Conservation (phyloP, 2,329 filamentous ascomycete genomes). For the Juglanconis oblonga region DNA sequence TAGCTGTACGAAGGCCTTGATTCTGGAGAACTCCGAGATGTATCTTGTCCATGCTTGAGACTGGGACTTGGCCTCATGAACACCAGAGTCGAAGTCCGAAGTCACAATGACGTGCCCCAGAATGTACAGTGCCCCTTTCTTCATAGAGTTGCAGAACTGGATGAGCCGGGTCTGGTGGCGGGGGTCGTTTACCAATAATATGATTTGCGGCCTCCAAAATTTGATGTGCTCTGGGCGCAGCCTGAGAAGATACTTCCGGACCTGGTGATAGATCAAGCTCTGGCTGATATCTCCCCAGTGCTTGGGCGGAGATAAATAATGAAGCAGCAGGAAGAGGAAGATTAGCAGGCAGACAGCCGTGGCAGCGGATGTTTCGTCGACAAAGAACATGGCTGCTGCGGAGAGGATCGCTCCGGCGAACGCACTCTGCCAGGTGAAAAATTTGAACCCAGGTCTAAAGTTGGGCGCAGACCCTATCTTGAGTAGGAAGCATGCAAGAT, state of each 20-base stretch:
- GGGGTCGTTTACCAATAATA: constrained; percentile 79
- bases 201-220: constrained; percentile 87
- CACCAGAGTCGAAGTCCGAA: constrained; percentile 73
- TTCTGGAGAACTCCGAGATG: constrained; percentile 75
- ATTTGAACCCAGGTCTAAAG: constrained; percentile 83
- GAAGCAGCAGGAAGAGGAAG: constrained; percentile 78
- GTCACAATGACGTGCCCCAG: constrained; percentile 86
- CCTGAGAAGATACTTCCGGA: constrained; percentile 82
- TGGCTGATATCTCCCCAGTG: constrained; percentile 89
- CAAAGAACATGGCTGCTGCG: constrained; percentile 83
- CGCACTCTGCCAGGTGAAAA: constrained; percentile 85
- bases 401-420: constrained; percentile 72
- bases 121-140: constrained; percentile 83
- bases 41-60: constrained; percentile 83
- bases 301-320: constrained; percentile 82
- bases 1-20: constrained; percentile 88
- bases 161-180: constrained; percentile 80
- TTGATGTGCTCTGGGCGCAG: constrained; percentile 86
- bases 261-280: constrained; percentile 81
- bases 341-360: constrained; percentile 71
- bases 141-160: constrained; percentile 87
- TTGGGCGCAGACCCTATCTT: constrained; percentile 87
- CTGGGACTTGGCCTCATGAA: constrained; percentile 77
- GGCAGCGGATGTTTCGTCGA: constrained; percentile 76
- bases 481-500: constrained; percentile 80